phyloP scores from a whole-genome alignment of 2,329 filamentous ascomycete genomes.

The Aphanocladium album region DNA sequence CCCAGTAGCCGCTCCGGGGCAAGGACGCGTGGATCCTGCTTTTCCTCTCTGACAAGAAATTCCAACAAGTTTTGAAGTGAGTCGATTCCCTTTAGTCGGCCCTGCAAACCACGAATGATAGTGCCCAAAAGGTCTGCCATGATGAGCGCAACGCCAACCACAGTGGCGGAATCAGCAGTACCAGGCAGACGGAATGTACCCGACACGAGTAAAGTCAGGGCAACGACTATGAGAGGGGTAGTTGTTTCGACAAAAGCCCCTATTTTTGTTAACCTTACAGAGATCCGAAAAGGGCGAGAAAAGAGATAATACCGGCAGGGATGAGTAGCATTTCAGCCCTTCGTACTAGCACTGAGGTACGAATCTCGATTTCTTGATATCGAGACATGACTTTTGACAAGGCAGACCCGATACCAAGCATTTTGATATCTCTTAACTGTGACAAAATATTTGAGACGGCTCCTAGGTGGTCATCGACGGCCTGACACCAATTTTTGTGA shows the following conservation, averaged over 20 bases:
- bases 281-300: neutral
- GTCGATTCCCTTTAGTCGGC: neutral
- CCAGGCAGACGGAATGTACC: neutral
- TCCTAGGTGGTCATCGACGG: neutral
- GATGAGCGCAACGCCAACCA: neutral
- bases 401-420: neutral
- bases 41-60: neutral
- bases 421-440: neutral
- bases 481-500: neutral
- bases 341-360: neutral
- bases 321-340: neutral
- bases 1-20: neutral
- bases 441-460: neutral
- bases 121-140: neutral
- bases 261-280: neutral
- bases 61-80: neutral
- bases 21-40: neutral
- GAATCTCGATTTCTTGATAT: neutral
- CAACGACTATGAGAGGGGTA: neutral
- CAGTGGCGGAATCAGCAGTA: neutral
- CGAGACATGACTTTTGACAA: neutral
- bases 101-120: neutral
- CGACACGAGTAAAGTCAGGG: neutral
- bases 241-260: neutral
- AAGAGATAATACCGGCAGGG: neutral